Evolutionary conservation across 306 rosid genomes (phyloP), one percentile per base, ranked within the genome.

Genomic region (Malus sieversii): DNA sequence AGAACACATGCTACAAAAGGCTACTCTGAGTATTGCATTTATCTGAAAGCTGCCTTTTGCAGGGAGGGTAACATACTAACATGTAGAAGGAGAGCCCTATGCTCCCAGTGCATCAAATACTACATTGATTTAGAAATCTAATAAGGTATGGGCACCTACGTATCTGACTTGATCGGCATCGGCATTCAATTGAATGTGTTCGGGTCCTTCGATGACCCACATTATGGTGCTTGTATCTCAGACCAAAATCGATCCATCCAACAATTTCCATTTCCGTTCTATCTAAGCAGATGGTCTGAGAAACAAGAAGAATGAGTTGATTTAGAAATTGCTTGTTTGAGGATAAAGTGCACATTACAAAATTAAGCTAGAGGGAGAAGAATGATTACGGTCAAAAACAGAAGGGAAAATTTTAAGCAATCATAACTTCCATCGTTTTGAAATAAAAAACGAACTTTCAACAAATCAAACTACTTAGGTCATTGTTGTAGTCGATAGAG

Each of bases 271-370:
- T n/a, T 59, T 82, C 60, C 23, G 13, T 66, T 62, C 71, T 68
- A 83, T 62, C 71, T 68, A 83, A 58, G 53, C 52, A 45, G 71
- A 78, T 29, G 68, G 29, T 80, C 83, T 83, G 71, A 12, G 22
- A 52, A 65, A 61, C 55, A 48, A 25, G 71, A n/a, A 38, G 42
- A 38, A 38, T 7, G 3, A 5, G 65, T 48, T 29, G 77, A 62
- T 61, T 27, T 45, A 44, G 16, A 27, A 25, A 25, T 13, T 10
- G 19, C 13, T 19, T 12, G 3, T 11, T 6, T 13, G 35, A n/a
- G 53, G 32, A 42, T 6, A 68, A n/a, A 2, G 29, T 3, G 70
- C 3, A 64, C 7, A 35, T 2, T 18, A 9, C 44, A 60, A 11
- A 55, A 35, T 40, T 57, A 55, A 4, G 51, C 25, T 72, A 20